Percentiles rank a stretch among this genome's conserved stretches.
Evolutionary conservation across 2,329 filamentous ascomycete genomes (phyloP).

Genomic region (Periconia macrospinosa): DNA sequence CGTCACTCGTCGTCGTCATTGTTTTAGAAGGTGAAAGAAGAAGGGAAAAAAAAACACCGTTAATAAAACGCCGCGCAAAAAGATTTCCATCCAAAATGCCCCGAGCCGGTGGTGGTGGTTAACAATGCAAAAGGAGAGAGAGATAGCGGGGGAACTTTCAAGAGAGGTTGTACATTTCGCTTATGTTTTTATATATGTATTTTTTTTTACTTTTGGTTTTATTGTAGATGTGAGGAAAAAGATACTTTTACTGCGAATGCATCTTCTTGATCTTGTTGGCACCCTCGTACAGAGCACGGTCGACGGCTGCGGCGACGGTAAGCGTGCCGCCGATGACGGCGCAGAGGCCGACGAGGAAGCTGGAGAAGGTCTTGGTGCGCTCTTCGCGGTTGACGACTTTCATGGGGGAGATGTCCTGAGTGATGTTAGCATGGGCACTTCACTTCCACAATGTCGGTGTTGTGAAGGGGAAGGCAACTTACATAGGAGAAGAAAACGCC

Average conservation of each 20-base stretch:
- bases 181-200: too few species aligned
- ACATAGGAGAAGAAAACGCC: constrained; percentile 99
- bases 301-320: constrained; percentile 91
- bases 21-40: too few species aligned
- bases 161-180: too few species aligned
- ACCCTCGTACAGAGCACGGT: constrained; percentile 90
- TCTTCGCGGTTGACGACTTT: constrained; percentile 98
- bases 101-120: too few species aligned
- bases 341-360: constrained; percentile 91
- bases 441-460: neutral
- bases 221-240: too few species aligned
- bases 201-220: neutral
- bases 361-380: constrained; percentile 82
- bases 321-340: constrained; percentile 93
- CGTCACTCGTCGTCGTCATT: too few species aligned
- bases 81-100: too few species aligned
- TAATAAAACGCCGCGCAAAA: too few species aligned
- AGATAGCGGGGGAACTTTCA: too few species aligned
- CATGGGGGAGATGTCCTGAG: constrained; percentile 97
- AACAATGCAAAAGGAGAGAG: too few species aligned
- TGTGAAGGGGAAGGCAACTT: constrained; percentile 49
- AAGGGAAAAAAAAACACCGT: too few species aligned
- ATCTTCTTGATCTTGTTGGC: constrained; percentile 83
- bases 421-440: constrained; percentile 11
- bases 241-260: constrained; percentile 56